Evolutionary conservation across 306 rosid genomes (phyloP).

Genomic region (Carpinus fangiana): DNA sequence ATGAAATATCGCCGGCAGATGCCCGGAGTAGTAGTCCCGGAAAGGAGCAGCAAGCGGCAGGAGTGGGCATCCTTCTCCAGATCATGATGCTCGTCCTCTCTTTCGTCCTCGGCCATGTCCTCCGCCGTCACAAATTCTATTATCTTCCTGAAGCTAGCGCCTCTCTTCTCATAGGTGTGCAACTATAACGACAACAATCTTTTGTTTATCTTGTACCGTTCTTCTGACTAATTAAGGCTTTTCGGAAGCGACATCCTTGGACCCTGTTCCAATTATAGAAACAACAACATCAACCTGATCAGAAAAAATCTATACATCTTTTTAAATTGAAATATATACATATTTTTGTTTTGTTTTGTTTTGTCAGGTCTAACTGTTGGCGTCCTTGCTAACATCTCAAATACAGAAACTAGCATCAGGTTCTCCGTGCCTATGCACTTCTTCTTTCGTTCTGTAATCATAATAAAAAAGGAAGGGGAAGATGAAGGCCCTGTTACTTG

Average conservation of each 20-base stretch:
- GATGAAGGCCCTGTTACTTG: background rate
- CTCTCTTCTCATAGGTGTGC: conserved; percentile 86
- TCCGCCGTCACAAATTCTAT: conserved; percentile 87
- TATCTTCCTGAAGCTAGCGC: conserved; percentile 98
- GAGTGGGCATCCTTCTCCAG: conserved; percentile 98
- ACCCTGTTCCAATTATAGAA: background rate
- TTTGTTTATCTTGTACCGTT: background rate
- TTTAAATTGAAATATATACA: background rate
- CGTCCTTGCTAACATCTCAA: conserved; percentile 81
- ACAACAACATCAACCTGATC: background rate
- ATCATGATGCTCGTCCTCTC: conserved; percentile 98
- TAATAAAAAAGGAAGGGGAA: background rate
- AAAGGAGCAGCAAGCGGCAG: conserved; percentile 98
- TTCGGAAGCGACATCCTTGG: background rate
- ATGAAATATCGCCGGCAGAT: conserved; percentile 75
- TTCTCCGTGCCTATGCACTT: conserved; percentile 17
- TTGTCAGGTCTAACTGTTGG: conserved; percentile 86
- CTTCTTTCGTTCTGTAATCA: background rate
- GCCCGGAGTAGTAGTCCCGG: conserved; percentile 56
- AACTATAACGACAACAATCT: too few relatives aligned
- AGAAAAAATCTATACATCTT: background rate
- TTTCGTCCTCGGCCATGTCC: conserved; percentile 96
- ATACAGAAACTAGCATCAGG: conserved; percentile 90
- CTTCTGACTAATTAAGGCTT: background rate
- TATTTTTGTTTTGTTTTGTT: conserved; percentile 7